Evolutionary conservation across 192 early-diverging fungal genomes (phyloP).

Genomic region (Mortierella antarctica): DNA sequence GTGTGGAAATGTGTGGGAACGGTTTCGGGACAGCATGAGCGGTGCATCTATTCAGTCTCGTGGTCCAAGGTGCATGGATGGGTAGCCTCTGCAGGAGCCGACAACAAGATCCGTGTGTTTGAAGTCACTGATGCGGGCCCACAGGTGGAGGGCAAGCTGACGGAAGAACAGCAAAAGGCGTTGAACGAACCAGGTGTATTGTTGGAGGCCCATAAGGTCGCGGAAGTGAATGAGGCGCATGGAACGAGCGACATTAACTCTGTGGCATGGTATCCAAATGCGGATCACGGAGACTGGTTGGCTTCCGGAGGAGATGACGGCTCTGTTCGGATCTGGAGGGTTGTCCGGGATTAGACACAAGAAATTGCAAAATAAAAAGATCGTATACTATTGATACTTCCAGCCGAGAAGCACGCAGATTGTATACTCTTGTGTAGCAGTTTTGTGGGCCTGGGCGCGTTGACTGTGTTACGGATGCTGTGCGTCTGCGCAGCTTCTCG

Average conservation of each 20-base stretch:
- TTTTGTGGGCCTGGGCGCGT: too few species aligned
- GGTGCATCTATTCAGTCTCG: slow-evolving; percentile 93
- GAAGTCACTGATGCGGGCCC: slow-evolving; percentile 23
- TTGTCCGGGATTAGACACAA: slow-evolving; percentile 33
- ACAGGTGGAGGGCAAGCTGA: slow-evolving; percentile 3
- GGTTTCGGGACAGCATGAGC: slow-evolving; percentile 75
- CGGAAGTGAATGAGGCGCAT: slow-evolving; percentile 74
- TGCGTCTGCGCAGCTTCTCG: not conserved
- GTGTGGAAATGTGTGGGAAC: slow-evolving; percentile 78
- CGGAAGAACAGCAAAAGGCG: slow-evolving; percentile 22
- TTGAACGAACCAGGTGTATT: slow-evolving; percentile 38
- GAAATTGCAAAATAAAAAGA: not conserved
- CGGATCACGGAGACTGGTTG: slow-evolving; percentile 72
- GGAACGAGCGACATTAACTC: slow-evolving; percentile 92
- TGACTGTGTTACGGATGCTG: too few species aligned
- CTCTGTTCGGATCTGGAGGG: slow-evolving; percentile 83
- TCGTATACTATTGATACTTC: too few species aligned
- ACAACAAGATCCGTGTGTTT: slow-evolving; percentile 82
- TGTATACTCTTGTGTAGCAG: too few species aligned
- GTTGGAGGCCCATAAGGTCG: slow-evolving; percentile 37
- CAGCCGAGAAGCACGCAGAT: too few species aligned
- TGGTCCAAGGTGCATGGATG: slow-evolving; percentile 82
- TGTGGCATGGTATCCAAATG: slow-evolving; percentile 84
- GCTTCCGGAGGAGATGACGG: slow-evolving; percentile 95
- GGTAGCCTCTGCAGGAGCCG: slow-evolving; percentile 86